Base-by-base conservation (phyloP, 2,329 filamentous ascomycete species). In the Fusarium tjaetaba region DNA sequence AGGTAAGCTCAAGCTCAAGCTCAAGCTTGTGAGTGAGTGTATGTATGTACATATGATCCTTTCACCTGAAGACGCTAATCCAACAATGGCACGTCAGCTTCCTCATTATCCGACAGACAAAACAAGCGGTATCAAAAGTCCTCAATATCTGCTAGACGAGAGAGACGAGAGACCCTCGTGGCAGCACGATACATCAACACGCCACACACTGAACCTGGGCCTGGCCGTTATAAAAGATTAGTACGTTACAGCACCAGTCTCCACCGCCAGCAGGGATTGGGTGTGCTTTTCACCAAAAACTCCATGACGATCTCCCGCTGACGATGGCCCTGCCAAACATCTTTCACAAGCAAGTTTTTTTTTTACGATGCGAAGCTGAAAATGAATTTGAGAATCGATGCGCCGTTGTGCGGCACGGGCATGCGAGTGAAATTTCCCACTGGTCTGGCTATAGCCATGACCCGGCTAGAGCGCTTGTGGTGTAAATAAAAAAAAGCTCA, bases 251-350 rank as follows among this genome's bases (percentile, higher is more conserved):
- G n/a, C 36, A 38, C 16, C 36, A n/a, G 51, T 32, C 65, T 70
- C 68, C 68, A 70, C 65, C 41, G 24, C 15, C 45, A 20, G 39
- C 67, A 68, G 43, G 65, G 67, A 64, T 70, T 58, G 45, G 63
- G 56, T 38, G 48, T 43, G 45, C 45, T 28, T 36, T 58, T 16
- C 38, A 39, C 20, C 56, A 28, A 48, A 48, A 48, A 68, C 57
- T 68, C 63, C 64, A 63, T 49, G 74, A 67, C 74, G 74, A 76
- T 76, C 74, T 76, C 74, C 74, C 74, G 74, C 68, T 74, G 70
- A 71, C 70, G 71, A 76, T 65, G 65, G 63, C 52, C 64, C 65
- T 57, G 59, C 43, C 52, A 56, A 56, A 39, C 63, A 18, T 52
- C 67, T 7, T 24, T 38, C 43, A 26, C 41, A 49, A 61, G 32